phyloP scores from a whole-genome alignment of 768 basidiomycete genomes.

The Aureoboletus auriporus region DNA sequence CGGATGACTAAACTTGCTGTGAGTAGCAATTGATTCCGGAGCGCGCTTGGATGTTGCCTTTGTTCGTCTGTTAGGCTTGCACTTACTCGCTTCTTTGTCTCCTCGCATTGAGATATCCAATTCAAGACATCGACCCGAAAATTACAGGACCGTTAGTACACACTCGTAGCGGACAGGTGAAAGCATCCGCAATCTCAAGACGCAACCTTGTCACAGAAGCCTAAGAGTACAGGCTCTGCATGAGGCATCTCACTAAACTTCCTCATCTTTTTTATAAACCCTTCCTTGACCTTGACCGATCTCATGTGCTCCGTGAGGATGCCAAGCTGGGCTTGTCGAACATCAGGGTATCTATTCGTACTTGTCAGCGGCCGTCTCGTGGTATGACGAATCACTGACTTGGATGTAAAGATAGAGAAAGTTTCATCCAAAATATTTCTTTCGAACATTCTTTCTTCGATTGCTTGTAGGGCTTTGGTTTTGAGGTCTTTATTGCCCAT shows the following conservation, averaged over 20 bases:
- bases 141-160: no score
- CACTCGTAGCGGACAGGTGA: no score
- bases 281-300: slow-evolving; percentile 12
- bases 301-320: slow-evolving; percentile 6
- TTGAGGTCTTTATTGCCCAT: slow-evolving; percentile 16
- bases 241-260: slow-evolving; percentile 7
- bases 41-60: no score
- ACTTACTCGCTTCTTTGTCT: no score
- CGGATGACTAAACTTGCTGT: no score
- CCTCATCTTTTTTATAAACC: slow-evolving; percentile 7
- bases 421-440: slow-evolving; percentile 22
- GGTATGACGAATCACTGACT: slow-evolving; percentile 3
- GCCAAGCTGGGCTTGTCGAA: slow-evolving; percentile 13
- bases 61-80: no score
- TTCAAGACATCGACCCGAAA: no score
- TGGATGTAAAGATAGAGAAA: slow-evolving; percentile 27
- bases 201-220: slow-evolving; percentile 11
- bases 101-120: no score
- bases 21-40: no score
- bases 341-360: slow-evolving; percentile 13
- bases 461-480: slow-evolving; percentile 15
- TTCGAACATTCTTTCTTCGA: slow-evolving; percentile 10
- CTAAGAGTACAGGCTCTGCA: slow-evolving; percentile 8
- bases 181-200: no score
- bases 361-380: background rate